phyloP scores from a whole-genome alignment of 495 filamentous ascomycete genomes.

The Monascus purpureus region DNA sequence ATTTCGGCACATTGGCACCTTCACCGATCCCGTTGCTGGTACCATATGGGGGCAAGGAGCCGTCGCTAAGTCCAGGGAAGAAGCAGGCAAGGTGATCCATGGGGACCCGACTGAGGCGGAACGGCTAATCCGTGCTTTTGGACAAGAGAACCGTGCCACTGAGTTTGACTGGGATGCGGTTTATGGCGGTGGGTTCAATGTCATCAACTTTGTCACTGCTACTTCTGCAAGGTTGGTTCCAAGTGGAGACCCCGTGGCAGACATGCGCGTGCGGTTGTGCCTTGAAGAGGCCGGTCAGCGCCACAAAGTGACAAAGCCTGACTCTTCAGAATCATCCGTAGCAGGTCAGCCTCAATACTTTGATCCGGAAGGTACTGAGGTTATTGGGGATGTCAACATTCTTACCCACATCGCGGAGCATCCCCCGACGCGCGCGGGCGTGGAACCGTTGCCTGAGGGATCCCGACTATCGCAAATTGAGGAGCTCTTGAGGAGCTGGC shows the following conservation, averaged over 20 bases:
- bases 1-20: slow-evolving; percentile 83
- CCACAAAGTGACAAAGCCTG: slow-evolving; percentile 22
- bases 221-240: slow-evolving; percentile 38
- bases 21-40: slow-evolving; percentile 43
- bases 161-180: slow-evolving; percentile 65
- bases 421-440: slow-evolving; percentile 14
- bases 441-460: slow-evolving; percentile 20
- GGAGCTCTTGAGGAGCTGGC: slow-evolving; percentile 18
- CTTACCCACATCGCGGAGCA: slow-evolving; percentile 16
- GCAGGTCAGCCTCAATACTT: slow-evolving; percentile 14
- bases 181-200: slow-evolving; percentile 79
- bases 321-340: slow-evolving; percentile 2
- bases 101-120: slow-evolving; percentile 53
- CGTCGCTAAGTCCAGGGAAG: slow-evolving; percentile 41
- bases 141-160: slow-evolving; percentile 62
- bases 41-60: slow-evolving; percentile 92
- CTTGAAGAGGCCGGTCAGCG: slow-evolving; percentile 45
- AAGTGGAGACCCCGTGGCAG: slow-evolving; percentile 37
- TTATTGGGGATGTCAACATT: slow-evolving; percentile 23
- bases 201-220: slow-evolving; percentile 55
- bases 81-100: slow-evolving; percentile 50
- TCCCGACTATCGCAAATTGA: slow-evolving; percentile 18
- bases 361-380: slow-evolving; percentile 11
- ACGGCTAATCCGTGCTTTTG: slow-evolving; percentile 63
- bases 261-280: slow-evolving; percentile 41